Evolutionary conservation across 257 asterid species (phyloP).

Genomic region (Oldenlandia corymbosa): DNA sequence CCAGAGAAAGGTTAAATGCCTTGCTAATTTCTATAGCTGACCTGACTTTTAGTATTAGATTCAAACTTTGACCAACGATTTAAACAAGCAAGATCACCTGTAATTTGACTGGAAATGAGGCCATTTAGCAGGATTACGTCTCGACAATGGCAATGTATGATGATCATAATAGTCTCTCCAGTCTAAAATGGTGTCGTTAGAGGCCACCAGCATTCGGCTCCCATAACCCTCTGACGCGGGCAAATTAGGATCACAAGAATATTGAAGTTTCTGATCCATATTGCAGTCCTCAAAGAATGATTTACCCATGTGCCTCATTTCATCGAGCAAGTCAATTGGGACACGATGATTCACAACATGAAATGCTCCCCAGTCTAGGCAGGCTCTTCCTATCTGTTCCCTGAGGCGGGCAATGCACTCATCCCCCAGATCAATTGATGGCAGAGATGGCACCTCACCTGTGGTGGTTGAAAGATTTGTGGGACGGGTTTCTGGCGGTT

Average conservation of each 20-base stretch:
- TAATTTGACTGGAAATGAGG: slow-evolving; percentile 62
- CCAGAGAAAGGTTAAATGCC: not conserved
- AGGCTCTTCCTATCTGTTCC: slow-evolving; percentile 41
- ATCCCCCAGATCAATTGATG: slow-evolving; percentile 43
- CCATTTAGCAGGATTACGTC: slow-evolving; percentile 68
- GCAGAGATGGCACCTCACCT: slow-evolving; percentile 14
- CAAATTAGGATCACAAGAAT: slow-evolving; percentile 52
- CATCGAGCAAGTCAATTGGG: slow-evolving; percentile 42
- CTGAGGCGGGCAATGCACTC: slow-evolving; percentile 8
- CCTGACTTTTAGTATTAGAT: no score
- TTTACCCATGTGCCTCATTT: slow-evolving; percentile 46
- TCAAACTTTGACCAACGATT: not conserved
- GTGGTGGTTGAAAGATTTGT: slow-evolving; percentile 2
- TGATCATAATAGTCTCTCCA: slow-evolving; percentile 96
- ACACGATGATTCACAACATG: slow-evolving; percentile 73
- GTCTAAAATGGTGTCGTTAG: slow-evolving; percentile 70
- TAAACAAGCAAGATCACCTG: slow-evolving; percentile 35
- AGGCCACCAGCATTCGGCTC: slow-evolving; percentile 70
- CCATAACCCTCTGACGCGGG: slow-evolving; percentile 96
- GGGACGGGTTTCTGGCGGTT: slow-evolving; percentile 61
- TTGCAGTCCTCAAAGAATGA: slow-evolving; percentile 58
- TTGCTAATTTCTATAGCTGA: no score
- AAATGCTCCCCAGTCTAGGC: slow-evolving; percentile 88
- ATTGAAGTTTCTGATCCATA: slow-evolving; percentile 54
- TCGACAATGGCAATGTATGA: slow-evolving; percentile 68